A percentile compares a stretch with the other conserved stretches of the same genome.
These are phyloP conservation scores for Abortiporus biennis DNA, from an alignment of 1,284 basidiomycete genomes.

Conservation along the genomic window DNA sequence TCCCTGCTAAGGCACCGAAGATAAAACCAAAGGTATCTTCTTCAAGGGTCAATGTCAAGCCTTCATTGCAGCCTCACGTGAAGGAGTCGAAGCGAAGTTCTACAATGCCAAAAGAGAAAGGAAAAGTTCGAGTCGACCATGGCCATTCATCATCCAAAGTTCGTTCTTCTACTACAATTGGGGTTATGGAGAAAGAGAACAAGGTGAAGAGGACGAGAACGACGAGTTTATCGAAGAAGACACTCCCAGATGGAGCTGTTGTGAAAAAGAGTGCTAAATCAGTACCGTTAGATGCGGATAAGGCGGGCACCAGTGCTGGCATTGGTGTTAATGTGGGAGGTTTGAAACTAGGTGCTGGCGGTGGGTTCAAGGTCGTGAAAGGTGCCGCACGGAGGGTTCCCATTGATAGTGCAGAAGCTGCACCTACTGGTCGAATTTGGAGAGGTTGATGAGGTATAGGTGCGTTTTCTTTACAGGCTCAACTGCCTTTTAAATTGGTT, in stretches of 20 bases:
- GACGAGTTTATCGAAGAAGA: neutral
- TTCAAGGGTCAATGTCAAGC: neutral
- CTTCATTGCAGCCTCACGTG: constrained; percentile 13
- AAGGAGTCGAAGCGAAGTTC: constrained; percentile 9
- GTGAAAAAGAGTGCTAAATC: constrained; percentile 7
- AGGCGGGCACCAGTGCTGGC: neutral
- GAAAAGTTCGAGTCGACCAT: constrained; percentile 20
- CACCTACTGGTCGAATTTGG: constrained; percentile 32
- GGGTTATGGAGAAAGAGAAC: constrained; percentile 19
- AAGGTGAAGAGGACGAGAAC: constrained; percentile 16
- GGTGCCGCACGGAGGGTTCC: constrained; percentile 51
- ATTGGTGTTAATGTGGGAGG: too few relatives aligned
- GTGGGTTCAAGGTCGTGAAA: too few relatives aligned
- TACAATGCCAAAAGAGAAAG: constrained; percentile 33
- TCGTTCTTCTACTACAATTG: neutral
- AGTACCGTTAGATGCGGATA: neutral
- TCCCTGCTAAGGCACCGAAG: too few relatives aligned
- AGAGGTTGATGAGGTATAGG: constrained; percentile 21
- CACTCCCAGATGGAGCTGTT: neutral
- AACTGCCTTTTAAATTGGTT: too few relatives aligned
- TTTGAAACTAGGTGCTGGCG: too few relatives aligned
- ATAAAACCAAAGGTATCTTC: too few relatives aligned
- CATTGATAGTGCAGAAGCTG: constrained; percentile 52
- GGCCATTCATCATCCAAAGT: neutral
- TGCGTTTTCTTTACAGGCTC: too few relatives aligned